These are phyloP conservation scores for Chaetomium sp. DNA, from an alignment of 2,329 filamentous ascomycete genomes.

Conservation along the genomic window DNA sequence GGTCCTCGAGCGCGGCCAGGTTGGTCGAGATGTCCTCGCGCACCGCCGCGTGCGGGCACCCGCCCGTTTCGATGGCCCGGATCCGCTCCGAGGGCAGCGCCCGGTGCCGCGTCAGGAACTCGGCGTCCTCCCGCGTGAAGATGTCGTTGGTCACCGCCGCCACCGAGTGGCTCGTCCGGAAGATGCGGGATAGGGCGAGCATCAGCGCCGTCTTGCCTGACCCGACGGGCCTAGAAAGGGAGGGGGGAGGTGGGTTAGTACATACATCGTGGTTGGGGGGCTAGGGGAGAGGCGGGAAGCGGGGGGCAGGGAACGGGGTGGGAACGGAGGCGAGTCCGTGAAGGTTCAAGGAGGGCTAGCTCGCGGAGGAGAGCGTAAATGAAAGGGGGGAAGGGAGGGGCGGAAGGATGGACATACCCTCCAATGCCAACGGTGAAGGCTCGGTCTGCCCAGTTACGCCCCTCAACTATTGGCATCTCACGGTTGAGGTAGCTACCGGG, in stretches of 20 bases:
- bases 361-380: not conserved
- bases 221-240: constrained; percentile 73
- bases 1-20: constrained; percentile 85
- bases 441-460: constrained; percentile 81
- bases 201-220: constrained; percentile 97
- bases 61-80: constrained; percentile 94
- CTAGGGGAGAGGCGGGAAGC: not conserved
- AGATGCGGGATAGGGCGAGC: constrained; percentile 84
- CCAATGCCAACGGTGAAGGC: constrained; percentile 98
- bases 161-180: constrained; percentile 80
- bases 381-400: not conserved
- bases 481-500: constrained; percentile 87
- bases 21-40: constrained; percentile 96
- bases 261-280: not conserved
- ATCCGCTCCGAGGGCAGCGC: constrained; percentile 84
- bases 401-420: constrained; percentile 59
- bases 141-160: constrained; percentile 99
- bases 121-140: constrained; percentile 96
- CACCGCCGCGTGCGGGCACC: constrained; percentile 94
- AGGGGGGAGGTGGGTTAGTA: not conserved
- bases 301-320: not conserved
- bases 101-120: constrained; percentile 86
- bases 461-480: constrained; percentile 92
- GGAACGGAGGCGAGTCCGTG: not conserved
- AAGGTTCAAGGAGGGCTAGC: not conserved